Percentiles rank a stretch among this genome's conserved stretches.
These are phyloP conservation scores for Globisporangium ultimum DNA, from an alignment of 352 stramenopile genomes.

Conservation along the genomic window DNA sequence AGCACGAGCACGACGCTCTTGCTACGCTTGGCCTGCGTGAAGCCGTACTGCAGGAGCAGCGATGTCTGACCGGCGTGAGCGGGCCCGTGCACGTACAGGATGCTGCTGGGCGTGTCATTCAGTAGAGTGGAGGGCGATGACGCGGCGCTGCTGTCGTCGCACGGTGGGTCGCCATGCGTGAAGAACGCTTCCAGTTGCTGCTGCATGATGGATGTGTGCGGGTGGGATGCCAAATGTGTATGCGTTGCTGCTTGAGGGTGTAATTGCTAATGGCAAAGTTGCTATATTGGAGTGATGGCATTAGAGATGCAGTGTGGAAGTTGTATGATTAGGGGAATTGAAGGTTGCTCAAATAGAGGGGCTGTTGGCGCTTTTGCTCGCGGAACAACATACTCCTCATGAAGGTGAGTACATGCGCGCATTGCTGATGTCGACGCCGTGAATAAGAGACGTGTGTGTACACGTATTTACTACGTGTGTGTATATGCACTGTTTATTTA, in stretches of 20 bases:
- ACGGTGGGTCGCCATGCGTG: constrained; percentile 36
- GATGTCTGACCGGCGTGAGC: constrained; percentile 46
- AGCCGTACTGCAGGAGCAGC: constrained; percentile 62
- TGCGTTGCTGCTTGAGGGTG: background rate
- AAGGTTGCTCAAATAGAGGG: constrained; percentile 6
- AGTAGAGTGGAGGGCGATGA: constrained; percentile 1
- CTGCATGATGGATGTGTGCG: background rate
- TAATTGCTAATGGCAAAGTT: background rate
- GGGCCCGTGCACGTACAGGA: constrained; percentile 48
- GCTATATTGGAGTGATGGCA: background rate
- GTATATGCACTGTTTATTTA: background rate
- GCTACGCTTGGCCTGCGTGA: constrained; percentile 39
- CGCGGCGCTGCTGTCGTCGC: constrained; percentile 9
- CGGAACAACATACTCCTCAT: too few relatives aligned
- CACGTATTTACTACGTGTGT: too few relatives aligned
- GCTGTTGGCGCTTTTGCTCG: constrained; percentile 4
- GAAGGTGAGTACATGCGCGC: too few relatives aligned
- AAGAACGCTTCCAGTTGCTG: constrained; percentile 55
- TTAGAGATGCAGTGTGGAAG: background rate
- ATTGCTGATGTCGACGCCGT: too few relatives aligned
- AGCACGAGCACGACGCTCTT: constrained; percentile 52
- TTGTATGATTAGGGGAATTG: constrained; percentile 2
- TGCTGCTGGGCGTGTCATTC: constrained; percentile 4
- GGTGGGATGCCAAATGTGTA: background rate
- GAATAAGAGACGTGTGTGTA: too few relatives aligned